These are phyloP conservation scores for Penicillium sp. DNA, from an alignment of 2,329 filamentous ascomycete species.

Conservation along the genomic window DNA sequence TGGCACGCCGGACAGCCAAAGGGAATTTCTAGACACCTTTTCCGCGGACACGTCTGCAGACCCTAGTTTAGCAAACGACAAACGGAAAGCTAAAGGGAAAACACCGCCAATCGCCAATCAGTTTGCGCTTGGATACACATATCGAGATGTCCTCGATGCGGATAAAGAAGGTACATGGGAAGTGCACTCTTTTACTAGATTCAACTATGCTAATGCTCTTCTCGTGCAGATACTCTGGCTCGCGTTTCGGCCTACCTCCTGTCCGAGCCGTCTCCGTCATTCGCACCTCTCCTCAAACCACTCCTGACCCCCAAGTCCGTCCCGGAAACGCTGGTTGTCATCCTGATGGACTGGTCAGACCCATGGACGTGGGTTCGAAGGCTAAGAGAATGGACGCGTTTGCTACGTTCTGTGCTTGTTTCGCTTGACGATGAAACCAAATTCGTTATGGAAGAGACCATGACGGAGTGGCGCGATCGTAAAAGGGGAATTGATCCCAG, in stretches of 20 bases:
- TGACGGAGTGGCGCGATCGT: conserved; percentile 73
- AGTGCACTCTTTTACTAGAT: not conserved
- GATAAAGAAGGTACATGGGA: conserved; percentile 75
- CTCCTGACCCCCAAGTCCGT: conserved; percentile 81
- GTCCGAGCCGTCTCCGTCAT: conserved; percentile 77
- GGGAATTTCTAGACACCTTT: conserved; percentile 71
- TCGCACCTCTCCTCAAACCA: conserved; percentile 76
- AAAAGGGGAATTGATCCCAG: conserved; percentile 61
- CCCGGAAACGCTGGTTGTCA: conserved; percentile 79
- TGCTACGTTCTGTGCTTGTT: conserved; percentile 73
- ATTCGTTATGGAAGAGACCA: conserved; percentile 80
- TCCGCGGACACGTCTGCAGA: conserved; percentile 42
- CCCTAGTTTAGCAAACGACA: conserved; percentile 46
- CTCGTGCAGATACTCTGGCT: conserved; percentile 70
- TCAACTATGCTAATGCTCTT: conserved; percentile 3
- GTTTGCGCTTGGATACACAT: conserved; percentile 90
- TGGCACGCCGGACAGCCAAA: conserved; percentile 76
- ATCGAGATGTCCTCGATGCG: conserved; percentile 88
- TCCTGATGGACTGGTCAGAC: conserved; percentile 93
- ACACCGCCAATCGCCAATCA: conserved; percentile 81
- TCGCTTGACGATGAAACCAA: conserved; percentile 74
- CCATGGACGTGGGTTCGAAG: conserved; percentile 91
- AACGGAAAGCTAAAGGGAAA: conserved; percentile 52
- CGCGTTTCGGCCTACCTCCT: conserved; percentile 86
- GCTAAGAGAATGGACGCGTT: conserved; percentile 81